Base-by-base conservation (phyloP, 2,329 filamentous ascomycete species). In the Escovopsis weberi region DNA sequence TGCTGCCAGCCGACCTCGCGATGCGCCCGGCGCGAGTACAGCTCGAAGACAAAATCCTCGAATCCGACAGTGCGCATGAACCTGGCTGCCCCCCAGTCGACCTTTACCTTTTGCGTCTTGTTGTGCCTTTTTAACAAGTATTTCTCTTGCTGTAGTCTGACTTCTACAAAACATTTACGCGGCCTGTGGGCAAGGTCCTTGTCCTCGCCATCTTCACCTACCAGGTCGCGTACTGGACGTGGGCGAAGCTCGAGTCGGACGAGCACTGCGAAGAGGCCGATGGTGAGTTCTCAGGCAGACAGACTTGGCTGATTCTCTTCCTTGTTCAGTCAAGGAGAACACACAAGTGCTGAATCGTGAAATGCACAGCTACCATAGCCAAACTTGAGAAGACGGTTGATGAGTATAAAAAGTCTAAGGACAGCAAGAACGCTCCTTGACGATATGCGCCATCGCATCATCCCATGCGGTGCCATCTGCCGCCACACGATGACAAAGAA, bases 161-260 rank as follows among this genome's bases (percentile, higher is more conserved):
- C 38, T 88, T 88, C 64, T 89, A 86, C 67, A 80, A 76, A 55
- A 77, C 75, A 12, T 87, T 86, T 55, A 76, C 78, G 34, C 71
- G 81, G 2, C 83, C 85, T 3, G 68, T 89, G 38, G 71, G 75
- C 42, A 89, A 87, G 63, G 78, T 78, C 42, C 74, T 85, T 50
- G 69, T 89, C 33, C 71, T 82, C 55, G 82, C 85, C 42, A 72
- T 87, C 43, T 78, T 85, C 55, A 82, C 80, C 2, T 91, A 89
- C 59, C 85, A 91, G 61, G 53, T 83, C n/a, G 61, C 72, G 12
- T 89, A 88, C 62, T 85, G 75, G 66, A 65, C 64, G 12, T 91
- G 85, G 85, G 58, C 75, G 33, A 84, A 80, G 60, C 67, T 89
- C 40, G 84, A 88, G 59, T 72, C 74, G 32, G 70, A 84, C 42